Base-by-base conservation (phyloP, 2,329 filamentous ascomycete genomes). In the Arthrobotrys entomopaga region DNA sequence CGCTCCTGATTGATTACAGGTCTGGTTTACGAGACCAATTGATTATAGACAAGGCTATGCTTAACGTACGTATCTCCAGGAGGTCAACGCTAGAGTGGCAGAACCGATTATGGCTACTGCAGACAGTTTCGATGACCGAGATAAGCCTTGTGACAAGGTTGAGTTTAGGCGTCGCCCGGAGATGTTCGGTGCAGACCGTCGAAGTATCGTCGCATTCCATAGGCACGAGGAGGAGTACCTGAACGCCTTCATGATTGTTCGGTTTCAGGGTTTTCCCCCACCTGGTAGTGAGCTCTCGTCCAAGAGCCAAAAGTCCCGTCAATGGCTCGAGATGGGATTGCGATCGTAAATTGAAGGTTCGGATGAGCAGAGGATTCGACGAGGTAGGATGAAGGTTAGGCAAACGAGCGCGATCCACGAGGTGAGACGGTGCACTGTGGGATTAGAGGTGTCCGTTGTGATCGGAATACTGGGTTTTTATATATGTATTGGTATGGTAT, bases 381-480 rank as follows among this genome's bases (percentile, higher is more conserved):
- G 20, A 19, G 24, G 24, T 15, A 15, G 49, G 22, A 26, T 29
- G 20, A 15, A 26, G 20, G 24, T 26, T 29, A 26, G 20, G 49
- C 24, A 29, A 29, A 29, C 11, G 22, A 26, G 49, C 15, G 46
- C 22, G 52, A 56, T 40, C 49, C 22, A 26, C 22, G 20, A 19
- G 52, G 13, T 13, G 11, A 13, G 52, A 40, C 3, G 40, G 40
- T 3, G 19, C 8, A 10, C n/a, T 48, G 43, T 8, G 59, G 56
- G 38, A 24, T 49, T 3, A 49, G 8, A 56, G 29, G n/a, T 26
- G 26, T 29, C 8, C 8, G 46, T 42, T 50, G 49, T 40, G 65
- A 69, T 69, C 56, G 65, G 65, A 69, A 69, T 69, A 56, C 34
- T 54, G 29, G 43, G 53, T 66, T 66, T 66, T 69, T n/a, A n/a